Conservation (phyloP, 2,329 filamentous ascomycete species). For the Coniella vitis region DNA sequence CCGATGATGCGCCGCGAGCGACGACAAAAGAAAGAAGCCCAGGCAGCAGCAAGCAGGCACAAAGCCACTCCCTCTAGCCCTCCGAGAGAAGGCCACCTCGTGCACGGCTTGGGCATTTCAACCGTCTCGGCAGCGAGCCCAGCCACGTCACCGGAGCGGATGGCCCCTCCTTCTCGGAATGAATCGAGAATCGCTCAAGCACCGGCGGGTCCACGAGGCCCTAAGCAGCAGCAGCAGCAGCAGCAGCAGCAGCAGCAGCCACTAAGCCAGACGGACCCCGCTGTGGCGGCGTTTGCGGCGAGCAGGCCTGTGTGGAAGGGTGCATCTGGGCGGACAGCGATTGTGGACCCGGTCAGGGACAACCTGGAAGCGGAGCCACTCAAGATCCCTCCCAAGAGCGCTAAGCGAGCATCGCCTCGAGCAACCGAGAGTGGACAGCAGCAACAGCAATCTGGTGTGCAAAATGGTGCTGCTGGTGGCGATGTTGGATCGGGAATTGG, state of each 20-base stretch:
- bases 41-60: constrained; percentile 2
- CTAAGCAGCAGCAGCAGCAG: not conserved
- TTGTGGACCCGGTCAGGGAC: constrained; percentile 60
- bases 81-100: too few species aligned
- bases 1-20: constrained; percentile 47
- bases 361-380: constrained; percentile 50
- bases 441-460: not conserved
- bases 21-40: constrained; percentile 34
- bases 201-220: constrained; percentile 4
- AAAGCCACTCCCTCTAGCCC: constrained; percentile 25
- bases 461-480: not conserved
- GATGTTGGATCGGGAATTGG: not conserved
- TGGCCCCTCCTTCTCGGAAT: constrained; percentile 1
- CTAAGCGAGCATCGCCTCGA: constrained; percentile 31
- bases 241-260: not conserved
- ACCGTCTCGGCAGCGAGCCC: constrained; percentile 21
- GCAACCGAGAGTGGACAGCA: constrained; percentile 11
- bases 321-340: constrained; percentile 58
- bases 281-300: constrained; percentile 28
- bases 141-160: constrained; percentile 30
- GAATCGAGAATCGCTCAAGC: constrained; percentile 2
- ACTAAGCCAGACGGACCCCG: constrained; percentile 25
- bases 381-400: constrained; percentile 45
- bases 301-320: constrained; percentile 62
- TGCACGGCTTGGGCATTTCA: constrained; percentile 27